A percentile compares a stretch with the other conserved stretches of the same genome.
Conservation (phyloP, 345 rosid genomes). For the Noccaea bulbosa region DNA sequence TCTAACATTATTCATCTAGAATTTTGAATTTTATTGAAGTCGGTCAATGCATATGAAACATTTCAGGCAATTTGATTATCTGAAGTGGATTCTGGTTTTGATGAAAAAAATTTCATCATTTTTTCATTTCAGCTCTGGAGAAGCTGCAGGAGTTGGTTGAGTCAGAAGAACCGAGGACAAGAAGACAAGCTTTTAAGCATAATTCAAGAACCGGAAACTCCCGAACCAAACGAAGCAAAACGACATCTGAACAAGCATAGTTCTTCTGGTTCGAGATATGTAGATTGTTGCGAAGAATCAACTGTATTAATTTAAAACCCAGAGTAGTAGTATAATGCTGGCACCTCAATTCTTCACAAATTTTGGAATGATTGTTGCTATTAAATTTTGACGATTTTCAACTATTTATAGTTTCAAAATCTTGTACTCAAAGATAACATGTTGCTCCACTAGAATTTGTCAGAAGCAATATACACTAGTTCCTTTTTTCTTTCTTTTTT, state of each 20-base stretch:
- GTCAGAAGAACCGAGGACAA: constrained; percentile 66
- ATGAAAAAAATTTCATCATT: background rate
- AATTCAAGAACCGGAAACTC: constrained; percentile 44
- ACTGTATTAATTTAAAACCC: background rate
- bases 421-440: no score
- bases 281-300: background rate
- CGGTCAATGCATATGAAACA: constrained; percentile 13
- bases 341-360: constrained; percentile 4
- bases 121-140: constrained; percentile 60
- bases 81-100: constrained; percentile 1
- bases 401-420: no score
- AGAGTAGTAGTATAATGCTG: background rate
- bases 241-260: constrained; percentile 30
- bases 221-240: constrained; percentile 31
- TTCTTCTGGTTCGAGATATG: background rate
- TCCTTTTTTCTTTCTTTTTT: no score
- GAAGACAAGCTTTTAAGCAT: constrained; percentile 51
- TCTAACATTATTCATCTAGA: background rate
- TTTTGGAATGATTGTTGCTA: constrained; percentile 5
- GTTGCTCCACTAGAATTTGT: no score
- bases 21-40: background rate
- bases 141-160: constrained; percentile 72
- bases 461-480: no score
- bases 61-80: background rate
- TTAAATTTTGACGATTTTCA: background rate